Base-by-base conservation (phyloP, 2,329 filamentous ascomycete species). In the Blastomyces parvus region DNA sequence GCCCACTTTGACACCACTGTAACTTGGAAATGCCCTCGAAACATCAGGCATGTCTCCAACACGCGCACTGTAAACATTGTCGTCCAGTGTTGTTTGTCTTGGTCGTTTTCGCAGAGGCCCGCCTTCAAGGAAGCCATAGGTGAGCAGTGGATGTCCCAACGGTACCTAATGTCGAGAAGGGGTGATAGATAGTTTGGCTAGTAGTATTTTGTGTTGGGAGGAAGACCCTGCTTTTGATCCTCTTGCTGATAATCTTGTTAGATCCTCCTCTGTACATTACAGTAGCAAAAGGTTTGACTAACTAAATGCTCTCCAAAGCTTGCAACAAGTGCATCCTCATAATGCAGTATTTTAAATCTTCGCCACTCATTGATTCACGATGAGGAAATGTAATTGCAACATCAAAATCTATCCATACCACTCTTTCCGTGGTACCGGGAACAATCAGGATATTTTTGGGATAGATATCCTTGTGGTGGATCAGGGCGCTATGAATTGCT, bases 151-250 rank as follows among this genome's bases (percentile, higher is more conserved):
- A 48, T n/a, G 46, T 25, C n/a, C 19, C 46, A 48, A 22, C 11
- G 25, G 46, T 48, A 48, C n/a, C n/a, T n/a, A n/a, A n/a, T 48
- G 46, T 48, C 25, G 46, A 44, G 42, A 44, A 48, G 46, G 44
- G 44, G 7, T 48, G 46, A 48, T 48, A 48, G 46, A 8, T 48
- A 22, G n/a, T 6, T 7, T 48, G 11, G 46, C 42, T 62, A 64
- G 62, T 67, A 65, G 58, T 61, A 65, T 60, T 65, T 65, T 63
- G 65, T 67, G 40, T 67, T 67, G 14, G 64, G 57, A 19, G 50
- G 60, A n/a, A 66, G 64, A n/a, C 58, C 58, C 33, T 63, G 48
- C 30, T 65, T 63, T 52, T 66, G 65, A 64, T 66, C 65, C 8
- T 60, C 46, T 48, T 65, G 52, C 64, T 64, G 65, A 38, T 59